phyloP scores from a whole-genome alignment of 2,329 filamentous ascomycete genomes.

The Xylariaceae sp. region DNA sequence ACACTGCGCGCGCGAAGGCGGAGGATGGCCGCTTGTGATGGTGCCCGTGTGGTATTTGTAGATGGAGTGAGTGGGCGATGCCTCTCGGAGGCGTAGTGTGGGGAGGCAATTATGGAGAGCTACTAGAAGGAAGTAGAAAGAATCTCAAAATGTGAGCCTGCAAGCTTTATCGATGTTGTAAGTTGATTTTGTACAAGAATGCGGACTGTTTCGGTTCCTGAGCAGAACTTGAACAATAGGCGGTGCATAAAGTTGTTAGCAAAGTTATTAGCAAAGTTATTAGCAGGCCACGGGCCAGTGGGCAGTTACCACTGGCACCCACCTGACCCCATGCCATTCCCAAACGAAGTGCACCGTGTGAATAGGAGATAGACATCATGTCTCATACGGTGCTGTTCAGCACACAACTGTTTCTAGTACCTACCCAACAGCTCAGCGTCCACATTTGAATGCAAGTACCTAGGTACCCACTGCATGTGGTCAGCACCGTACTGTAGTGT shows the following conservation, averaged over 20 bases:
- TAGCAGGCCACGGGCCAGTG: background rate
- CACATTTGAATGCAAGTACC: too few species aligned
- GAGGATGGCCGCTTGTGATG: background rate
- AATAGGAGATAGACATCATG: too few species aligned
- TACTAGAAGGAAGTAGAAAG: background rate
- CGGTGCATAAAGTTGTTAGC: background rate
- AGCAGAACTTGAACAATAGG: too few species aligned
- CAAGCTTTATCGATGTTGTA: constrained; percentile 21
- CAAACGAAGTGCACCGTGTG: too few species aligned
- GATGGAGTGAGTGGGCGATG: background rate
- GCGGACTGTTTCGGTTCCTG: constrained; percentile 6
- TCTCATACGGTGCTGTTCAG: too few species aligned
- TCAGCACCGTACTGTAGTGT: too few species aligned
- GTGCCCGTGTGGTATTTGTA: background rate
- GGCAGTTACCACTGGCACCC: too few species aligned
- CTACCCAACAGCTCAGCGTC: too few species aligned
- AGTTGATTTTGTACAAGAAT: background rate
- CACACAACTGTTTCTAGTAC: too few species aligned
- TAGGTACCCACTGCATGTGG: too few species aligned
- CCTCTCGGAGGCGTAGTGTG: background rate
- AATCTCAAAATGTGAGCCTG: constrained; percentile 8
- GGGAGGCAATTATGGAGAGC: background rate
- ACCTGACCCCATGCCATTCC: background rate
- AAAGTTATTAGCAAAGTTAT: background rate
- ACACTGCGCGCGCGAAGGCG: constrained; percentile 5